Percentiles rank a stretch among this genome's conserved stretches.
Evolutionary conservation across 1,139 yeast species (phyloP).

Genomic region (Wickerhamomyces sp.): DNA sequence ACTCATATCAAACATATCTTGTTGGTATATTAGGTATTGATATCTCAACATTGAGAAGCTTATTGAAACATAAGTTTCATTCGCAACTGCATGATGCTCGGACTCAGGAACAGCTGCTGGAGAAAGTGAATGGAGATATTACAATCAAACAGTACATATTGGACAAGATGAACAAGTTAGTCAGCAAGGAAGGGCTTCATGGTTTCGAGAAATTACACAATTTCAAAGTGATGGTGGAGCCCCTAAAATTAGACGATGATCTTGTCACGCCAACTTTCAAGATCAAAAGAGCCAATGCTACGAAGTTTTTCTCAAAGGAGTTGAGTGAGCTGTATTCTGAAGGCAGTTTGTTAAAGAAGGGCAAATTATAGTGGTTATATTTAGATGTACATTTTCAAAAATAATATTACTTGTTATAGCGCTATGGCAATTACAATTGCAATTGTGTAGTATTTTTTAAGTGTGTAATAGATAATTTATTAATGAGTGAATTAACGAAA

Average conservation of each 20-base stretch:
- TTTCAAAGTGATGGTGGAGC: slow-evolving; percentile 54
- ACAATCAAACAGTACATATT: slow-evolving; percentile 24
- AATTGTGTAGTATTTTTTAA: too few species aligned
- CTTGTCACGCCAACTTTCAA: slow-evolving; percentile 75
- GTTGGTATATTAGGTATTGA: slow-evolving; percentile 68
- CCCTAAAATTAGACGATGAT: slow-evolving; percentile 59
- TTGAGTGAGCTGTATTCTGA: slow-evolving; percentile 57
- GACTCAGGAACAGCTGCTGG: slow-evolving; percentile 19
- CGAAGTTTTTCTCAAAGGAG: slow-evolving; percentile 43
- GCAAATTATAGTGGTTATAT: slow-evolving; percentile 12
- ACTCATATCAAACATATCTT: slow-evolving; percentile 52
- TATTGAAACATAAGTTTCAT: slow-evolving; percentile 8
- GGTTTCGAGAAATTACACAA: slow-evolving; percentile 67
- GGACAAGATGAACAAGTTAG: slow-evolving; percentile 25
- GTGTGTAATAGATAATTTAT: too few species aligned
- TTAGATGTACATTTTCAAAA: not conserved
- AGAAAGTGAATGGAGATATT: slow-evolving; percentile 23
- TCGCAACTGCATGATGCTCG: not conserved
- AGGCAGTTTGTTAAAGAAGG: slow-evolving; percentile 36
- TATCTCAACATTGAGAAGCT: slow-evolving; percentile 29
- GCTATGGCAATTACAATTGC: too few species aligned
- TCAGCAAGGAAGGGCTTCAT: slow-evolving; percentile 27
- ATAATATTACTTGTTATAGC: too few species aligned
- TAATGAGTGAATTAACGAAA: too few species aligned
- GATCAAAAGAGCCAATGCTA: slow-evolving; percentile 59